Base-by-base conservation (phyloP, 441 rosid genomes). In the Pelargonium citronellum region DNA sequence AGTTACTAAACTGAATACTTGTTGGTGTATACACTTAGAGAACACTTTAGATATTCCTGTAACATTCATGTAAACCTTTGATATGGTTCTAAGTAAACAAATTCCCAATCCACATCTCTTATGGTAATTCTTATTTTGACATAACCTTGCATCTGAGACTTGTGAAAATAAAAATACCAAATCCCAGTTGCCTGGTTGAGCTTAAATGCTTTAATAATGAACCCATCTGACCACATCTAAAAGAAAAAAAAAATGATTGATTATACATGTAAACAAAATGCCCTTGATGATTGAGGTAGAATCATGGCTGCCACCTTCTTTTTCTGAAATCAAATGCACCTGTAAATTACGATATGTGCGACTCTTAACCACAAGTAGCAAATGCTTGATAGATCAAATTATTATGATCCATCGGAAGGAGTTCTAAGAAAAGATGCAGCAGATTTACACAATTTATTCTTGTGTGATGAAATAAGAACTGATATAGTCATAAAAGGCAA, bases 71-170 rank as follows among this genome's bases (percentile, higher is more conserved):
- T 51, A 75, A 78, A 73, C 70, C 71, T 68, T 69, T 27, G 79
- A 65, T 64, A 69, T 74, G 27, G 46, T 73, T 72, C 69, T 15
- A 41, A 7, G 68, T 55, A 66, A 72, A 72, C 15, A 71, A 76
- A 39, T 22, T 74, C 73, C 71, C 65, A 69, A 65, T 69, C 75
- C 70, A 60, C 17, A 20, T 22, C 41, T 65, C 22, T 44, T 65
- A 47, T 47, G 55, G 55, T 47, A 47, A 43, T 57, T 12, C 69
- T 81, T 79, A 76, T 74, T 79, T 79, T 76, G 71, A 69, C 46
- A 47, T 79, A 75, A 73, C 87, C 92, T 77, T 80, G 87, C 87
- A 83, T 74, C 84, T 82, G 96, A 71, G 89, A 83, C 75, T 79
- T 75, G 16, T 69, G 64, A 5, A 72, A 78, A 70, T 77, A 86